phyloP scores from a whole-genome alignment of 441 rosid species.

The Euphorbia neoarborescens region DNA sequence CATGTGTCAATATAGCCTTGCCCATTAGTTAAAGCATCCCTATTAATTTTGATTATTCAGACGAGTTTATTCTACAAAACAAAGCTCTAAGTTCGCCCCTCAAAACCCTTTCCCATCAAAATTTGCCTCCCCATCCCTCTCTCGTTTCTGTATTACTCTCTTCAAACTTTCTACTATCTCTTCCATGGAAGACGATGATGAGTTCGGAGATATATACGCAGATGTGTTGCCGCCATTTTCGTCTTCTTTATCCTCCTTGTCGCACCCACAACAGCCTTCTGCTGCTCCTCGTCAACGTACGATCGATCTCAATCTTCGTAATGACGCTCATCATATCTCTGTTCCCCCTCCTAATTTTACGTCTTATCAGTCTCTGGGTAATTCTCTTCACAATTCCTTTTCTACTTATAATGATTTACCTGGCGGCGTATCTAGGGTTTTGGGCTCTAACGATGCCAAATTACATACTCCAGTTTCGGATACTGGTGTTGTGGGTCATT shows the following conservation, averaged over 20 bases:
- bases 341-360: conserved; percentile 3
- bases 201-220: conserved; percentile 95
- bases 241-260: conserved; percentile 22
- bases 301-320: conserved; percentile 47
- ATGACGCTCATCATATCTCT: conserved; percentile 22
- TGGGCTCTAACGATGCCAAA: conserved; percentile 20
- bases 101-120: not conserved
- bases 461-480: conserved; percentile 19
- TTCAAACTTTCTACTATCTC: not conserved
- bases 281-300: conserved; percentile 27
- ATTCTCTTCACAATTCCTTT: conserved; percentile 14
- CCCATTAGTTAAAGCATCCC: too few species aligned
- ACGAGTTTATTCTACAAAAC: too few species aligned
- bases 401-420: conserved; percentile 23
- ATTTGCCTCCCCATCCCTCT: conserved; percentile 4
- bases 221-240: conserved; percentile 63
- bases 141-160: not conserved
- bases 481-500: not conserved
- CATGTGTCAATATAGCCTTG: too few species aligned
- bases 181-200: conserved; percentile 85
- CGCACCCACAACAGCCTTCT: conserved; percentile 26
- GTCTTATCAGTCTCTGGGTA: conserved; percentile 1
- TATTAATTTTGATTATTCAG: too few species aligned
- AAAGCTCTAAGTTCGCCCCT: not conserved
- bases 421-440: conserved; percentile 40